Base-by-base conservation (phyloP, 2,329 filamentous ascomycete genomes). In the Beauveria caledonica region DNA sequence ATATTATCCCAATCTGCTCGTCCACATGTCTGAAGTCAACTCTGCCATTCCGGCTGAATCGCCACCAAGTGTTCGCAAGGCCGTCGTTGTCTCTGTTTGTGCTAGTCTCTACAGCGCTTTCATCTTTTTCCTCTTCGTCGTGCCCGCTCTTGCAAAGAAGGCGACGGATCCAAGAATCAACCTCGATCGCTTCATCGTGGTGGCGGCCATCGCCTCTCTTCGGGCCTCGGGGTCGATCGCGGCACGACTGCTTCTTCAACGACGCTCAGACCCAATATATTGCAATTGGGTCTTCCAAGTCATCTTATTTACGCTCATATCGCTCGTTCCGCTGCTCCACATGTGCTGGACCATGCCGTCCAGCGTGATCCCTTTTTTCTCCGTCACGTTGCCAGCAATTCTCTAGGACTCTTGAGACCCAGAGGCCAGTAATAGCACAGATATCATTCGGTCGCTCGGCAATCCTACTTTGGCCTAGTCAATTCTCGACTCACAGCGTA, bases 281-380 rank as follows among this genome's bases (percentile, higher is more conserved):
- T 58, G 66, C 9, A 45, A 62, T 5, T 71, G 68, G 51, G 54
- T 71, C 60, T 67, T 69, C 23, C 66, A 63, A 3, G 62, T 67
- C 48, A 33, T 67, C n/a, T 57, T 64, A 23, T 62, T 67, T 40
- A 65, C 68, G 7, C 44, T 70, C 7, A 27, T 68, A n/a, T 13
- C 67, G 5, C 59, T 65, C 40, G 39, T 62, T 1, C 61, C 67
- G 8, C 29, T 66, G 23, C 19, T 66, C 2, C 46, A 58, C 19
- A 11, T 66, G 3, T 63, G 63, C 49, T 68, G 64, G 66, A 36
- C 62, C 29, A 13, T 44, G 23, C 9, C 4, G 10, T 25, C 44
- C 19, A n/a, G n/a, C n/a, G n/a, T n/a, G 10, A 11, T 7, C 15
- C 33, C 33, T 6, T 36, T 36, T 15, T 6, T 36, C 33, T 15